Conservation (phyloP, 306 rosid genomes). For the Cucumis sativus region DNA sequence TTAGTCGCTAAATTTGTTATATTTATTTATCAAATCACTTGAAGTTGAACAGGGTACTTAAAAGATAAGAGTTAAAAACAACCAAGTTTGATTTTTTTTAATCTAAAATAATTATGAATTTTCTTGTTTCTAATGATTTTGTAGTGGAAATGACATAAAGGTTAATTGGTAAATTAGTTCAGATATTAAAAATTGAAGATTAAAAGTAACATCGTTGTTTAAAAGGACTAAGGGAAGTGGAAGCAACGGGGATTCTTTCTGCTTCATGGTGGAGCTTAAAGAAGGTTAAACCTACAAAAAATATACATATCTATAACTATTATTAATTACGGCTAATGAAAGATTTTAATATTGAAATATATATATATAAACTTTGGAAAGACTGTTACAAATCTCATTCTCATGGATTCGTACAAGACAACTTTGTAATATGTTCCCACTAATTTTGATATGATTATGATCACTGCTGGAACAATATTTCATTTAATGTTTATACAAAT, state of each 20-base stretch:
- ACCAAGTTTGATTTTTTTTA: neutral
- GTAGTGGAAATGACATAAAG: neutral
- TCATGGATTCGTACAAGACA: constrained; percentile 4
- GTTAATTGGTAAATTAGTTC: neutral
- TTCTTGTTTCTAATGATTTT: neutral
- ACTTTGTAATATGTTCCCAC: constrained; percentile 10
- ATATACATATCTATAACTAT: neutral
- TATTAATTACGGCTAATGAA: neutral
- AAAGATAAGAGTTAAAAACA: no score
- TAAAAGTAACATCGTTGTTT: neutral
- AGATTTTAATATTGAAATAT: neutral
- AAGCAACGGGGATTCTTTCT: neutral
- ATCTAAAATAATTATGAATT: neutral
- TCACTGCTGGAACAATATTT: neutral
- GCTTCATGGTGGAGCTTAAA: constrained; percentile 4
- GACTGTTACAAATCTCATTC: neutral
- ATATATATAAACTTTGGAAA: neutral
- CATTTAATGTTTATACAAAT: neutral
- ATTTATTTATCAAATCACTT: no score
- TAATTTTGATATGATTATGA: constrained; percentile 5
- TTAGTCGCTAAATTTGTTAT: no score
- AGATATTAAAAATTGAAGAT: neutral
- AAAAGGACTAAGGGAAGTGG: neutral
- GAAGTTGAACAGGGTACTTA: no score
- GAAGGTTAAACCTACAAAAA: neutral